Base-by-base conservation (phyloP, 495 filamentous ascomycete species). In the Barbatosphaeria neglecta region DNA sequence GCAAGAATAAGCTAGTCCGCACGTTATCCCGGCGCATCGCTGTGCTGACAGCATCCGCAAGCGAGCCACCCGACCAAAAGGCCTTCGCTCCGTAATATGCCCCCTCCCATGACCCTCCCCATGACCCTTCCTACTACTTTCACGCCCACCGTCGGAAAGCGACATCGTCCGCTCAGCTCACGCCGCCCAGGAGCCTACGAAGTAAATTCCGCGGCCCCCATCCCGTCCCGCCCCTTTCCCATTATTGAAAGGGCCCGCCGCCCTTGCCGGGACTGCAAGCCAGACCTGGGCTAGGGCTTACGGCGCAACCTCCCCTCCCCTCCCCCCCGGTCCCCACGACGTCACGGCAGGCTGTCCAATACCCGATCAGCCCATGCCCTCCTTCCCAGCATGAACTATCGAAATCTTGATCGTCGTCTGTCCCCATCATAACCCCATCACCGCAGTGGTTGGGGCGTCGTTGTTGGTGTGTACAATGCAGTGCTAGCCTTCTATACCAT, bases 201-300 rank as follows among this genome's bases (percentile, higher is more conserved):
- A n/a, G n/a, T n/a, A 35, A 35, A 35, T 35, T n/a, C 11, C 31
- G 31, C 13, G 5, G 15, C 31, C 13, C 31, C n/a, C n/a, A n/a
- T 31, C 15, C 27, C 31, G 3, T 16, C 31, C 10, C 13, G 13
- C 6, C 13, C 31, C 9, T n/a, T 15, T n/a, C n/a, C n/a, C n/a
- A n/a, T n/a, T n/a, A n/a, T n/a, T n/a, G n/a, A n/a, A n/a, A n/a
- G n/a, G n/a, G n/a, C n/a, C n/a, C 33, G 6, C 20, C 10, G 10
- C 6, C 39, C 39, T 24, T 41, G 20, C 20, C 39, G 20, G n/a
- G 15, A n/a, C n/a, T n/a, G n/a, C n/a, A n/a, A n/a, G 19, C 20
- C 39, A 22, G 22, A n/a, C 20, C 8, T 41, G 39, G 39, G 39
- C n/a, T 41, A 41, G 39, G 39, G 39, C 39, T 41, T 41, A 41